Evolutionary conservation across 2,329 filamentous ascomycete genomes (phyloP).

Genomic region (Cladobotryum mycophilum): DNA sequence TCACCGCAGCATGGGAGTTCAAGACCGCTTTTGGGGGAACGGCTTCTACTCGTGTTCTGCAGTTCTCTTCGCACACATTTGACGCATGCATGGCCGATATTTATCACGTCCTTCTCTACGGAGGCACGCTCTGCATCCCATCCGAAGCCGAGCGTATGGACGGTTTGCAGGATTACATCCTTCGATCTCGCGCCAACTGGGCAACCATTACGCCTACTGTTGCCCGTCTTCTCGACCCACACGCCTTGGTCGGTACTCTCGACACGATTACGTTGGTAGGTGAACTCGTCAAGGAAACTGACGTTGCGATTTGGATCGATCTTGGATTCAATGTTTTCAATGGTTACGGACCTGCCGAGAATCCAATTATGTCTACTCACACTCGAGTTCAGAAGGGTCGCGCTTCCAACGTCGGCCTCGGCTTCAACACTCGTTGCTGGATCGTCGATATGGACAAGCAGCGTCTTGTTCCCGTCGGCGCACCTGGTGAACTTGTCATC

Average conservation of each 20-base stretch:
- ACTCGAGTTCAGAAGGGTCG: neutral
- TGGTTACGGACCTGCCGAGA: neutral
- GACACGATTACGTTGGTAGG: neutral
- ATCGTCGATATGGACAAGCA: no score
- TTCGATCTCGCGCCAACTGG: neutral
- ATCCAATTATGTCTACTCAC: neutral
- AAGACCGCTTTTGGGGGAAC: no score
- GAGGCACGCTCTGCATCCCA: constrained; percentile 3
- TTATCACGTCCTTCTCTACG: neutral
- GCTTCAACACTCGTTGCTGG: neutral
- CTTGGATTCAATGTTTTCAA: neutral
- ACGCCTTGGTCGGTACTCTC: neutral
- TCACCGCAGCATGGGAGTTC: no score
- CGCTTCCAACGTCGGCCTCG: neutral
- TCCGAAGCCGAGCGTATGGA: constrained; percentile 3
- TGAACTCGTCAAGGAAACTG: neutral
- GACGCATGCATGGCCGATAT: constrained; percentile 5
- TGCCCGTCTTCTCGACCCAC: neutral
- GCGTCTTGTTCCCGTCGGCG: no score
- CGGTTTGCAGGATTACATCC: neutral
- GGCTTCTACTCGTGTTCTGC: neutral
- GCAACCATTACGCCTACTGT: neutral
- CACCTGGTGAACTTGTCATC: no score
- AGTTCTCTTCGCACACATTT: constrained; percentile 4
- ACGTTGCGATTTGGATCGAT: neutral